phyloP scores from a whole-genome alignment of 2,329 filamentous ascomycete species.

The Chrysoporthe austroafricana region DNA sequence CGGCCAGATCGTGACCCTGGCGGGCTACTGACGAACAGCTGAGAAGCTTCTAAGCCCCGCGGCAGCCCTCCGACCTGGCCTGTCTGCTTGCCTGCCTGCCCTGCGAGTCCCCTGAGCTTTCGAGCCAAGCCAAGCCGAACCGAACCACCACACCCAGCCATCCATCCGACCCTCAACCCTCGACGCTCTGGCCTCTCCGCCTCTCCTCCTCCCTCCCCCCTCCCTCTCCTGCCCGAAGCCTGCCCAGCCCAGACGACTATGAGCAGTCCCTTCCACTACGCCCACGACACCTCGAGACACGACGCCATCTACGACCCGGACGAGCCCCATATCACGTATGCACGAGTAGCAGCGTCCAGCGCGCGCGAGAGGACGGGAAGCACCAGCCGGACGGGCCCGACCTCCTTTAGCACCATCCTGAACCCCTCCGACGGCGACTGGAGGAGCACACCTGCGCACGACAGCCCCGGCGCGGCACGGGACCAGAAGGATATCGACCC shows the following conservation, averaged over 20 bases:
- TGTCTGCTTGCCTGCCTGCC: not conserved
- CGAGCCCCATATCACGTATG: constrained; percentile 46
- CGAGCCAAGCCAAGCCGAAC: not conserved
- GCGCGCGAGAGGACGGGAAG: constrained; percentile 43
- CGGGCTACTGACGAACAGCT: not conserved
- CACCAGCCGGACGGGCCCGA: constrained; percentile 32
- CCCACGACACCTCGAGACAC: constrained; percentile 17
- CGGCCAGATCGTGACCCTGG: not conserved
- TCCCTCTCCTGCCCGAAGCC: not conserved
- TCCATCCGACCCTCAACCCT: not conserved
- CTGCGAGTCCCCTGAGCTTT: too few species aligned
- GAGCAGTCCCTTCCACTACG: constrained; percentile 25
- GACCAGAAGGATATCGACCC: not conserved
- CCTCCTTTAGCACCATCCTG: constrained; percentile 58
- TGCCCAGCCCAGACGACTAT: constrained; percentile 12
- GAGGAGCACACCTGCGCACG: not conserved
- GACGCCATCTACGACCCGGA: constrained; percentile 15
- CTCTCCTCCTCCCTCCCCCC: not conserved
- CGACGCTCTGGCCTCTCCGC: not conserved
- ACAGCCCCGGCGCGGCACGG: not conserved
- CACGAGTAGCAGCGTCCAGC: constrained; percentile 44
- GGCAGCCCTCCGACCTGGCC: not conserved
- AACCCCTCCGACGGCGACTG: constrained; percentile 49
- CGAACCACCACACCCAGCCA: constrained; percentile 7
- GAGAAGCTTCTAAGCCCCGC: not conserved